Evolutionary conservation across 2,329 filamentous ascomycete species (phyloP), one percentile per base, ranked within the genome.

Genomic region (Chaetomium strumarium): DNA sequence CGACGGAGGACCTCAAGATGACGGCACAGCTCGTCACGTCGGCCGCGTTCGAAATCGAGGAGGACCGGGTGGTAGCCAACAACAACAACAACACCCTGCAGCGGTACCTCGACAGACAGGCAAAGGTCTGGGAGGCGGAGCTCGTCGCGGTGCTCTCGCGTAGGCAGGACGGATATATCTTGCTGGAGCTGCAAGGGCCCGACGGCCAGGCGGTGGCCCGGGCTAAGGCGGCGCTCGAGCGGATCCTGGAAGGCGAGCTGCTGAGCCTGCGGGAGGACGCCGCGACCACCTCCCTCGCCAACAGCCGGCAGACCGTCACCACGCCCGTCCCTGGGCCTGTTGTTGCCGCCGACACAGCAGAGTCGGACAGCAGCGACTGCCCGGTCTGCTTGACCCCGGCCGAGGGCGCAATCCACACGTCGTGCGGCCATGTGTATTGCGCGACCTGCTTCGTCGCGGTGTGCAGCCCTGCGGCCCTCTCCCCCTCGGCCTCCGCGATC

Each of bases 371-470:
- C 30, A 31, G 41, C 3, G 58, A 64, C 43, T 70, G 71, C 53
- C 47, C 66, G 0, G 63, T 71, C 7, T 75, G 72, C 49, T 70
- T 64, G 60, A 66, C 57, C 12, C 63, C 66, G 24, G 66, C 67
- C 1, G 68, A 72, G n/a, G 62, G 70, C 5, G 58, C 68, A 0
- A 51, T 75, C 12, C 58, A 39, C 10, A 70, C 65, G 5, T 39
- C 46, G 2, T 76, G 74, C 56, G 60, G 57, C 1, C 74, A 77
- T 53, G 37, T 64, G 11, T 76, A 75, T 55, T 77, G 73, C 57
- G 53, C 58, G 0, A 62, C 65, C 17, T 77, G 74, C 56, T 74
- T 77, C 44, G 60, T 66, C 43, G 59, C 61, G 38, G 55, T 69
- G 9, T 69, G 68, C 51, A 19, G 36, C 16, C 24, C 46, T 24